Percentiles rank a stretch among this genome's conserved stretches.
These are phyloP conservation scores for Lasiosphaeria hispida DNA, from an alignment of 495 filamentous ascomycete genomes.

Conservation along the genomic window DNA sequence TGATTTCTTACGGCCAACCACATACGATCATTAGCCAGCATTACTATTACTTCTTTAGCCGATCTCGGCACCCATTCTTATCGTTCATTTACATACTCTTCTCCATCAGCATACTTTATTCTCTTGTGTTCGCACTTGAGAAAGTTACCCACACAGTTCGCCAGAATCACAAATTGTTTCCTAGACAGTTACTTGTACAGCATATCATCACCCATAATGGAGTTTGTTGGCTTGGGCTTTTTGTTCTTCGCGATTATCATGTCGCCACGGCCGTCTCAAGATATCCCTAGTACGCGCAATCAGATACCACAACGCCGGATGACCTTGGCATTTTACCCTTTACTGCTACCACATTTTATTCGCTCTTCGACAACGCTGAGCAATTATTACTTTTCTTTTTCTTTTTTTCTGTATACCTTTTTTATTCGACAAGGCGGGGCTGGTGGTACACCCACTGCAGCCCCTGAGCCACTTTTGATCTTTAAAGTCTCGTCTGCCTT, in stretches of 20 bases:
- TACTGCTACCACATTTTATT: neutral
- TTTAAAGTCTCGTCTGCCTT: too few relatives aligned
- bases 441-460: too few relatives aligned
- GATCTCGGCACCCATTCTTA: conserved; percentile 9
- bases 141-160: neutral
- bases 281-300: conserved; percentile 11
- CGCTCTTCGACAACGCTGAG: neutral
- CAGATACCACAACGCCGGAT: conserved; percentile 6
- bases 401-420: neutral
- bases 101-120: neutral
- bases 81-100: conserved; percentile 7
- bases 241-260: neutral
- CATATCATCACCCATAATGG: conserved; percentile 7
- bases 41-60: neutral
- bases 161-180: neutral
- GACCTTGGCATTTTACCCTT: neutral
- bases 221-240: neutral
- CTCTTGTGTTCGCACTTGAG: neutral
- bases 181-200: conserved; percentile 1
- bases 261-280: conserved; percentile 11
- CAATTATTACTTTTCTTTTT: neutral
- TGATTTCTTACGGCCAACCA: conserved; percentile 9
- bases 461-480: too few relatives aligned
- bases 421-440: too few relatives aligned
- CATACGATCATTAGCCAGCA: conserved; percentile 11